Percentiles rank a stretch among this genome's conserved stretches.
These are phyloP conservation scores for Aspergillus proliferans DNA, from an alignment of 2,329 filamentous ascomycete species.

Conservation along the genomic window DNA sequence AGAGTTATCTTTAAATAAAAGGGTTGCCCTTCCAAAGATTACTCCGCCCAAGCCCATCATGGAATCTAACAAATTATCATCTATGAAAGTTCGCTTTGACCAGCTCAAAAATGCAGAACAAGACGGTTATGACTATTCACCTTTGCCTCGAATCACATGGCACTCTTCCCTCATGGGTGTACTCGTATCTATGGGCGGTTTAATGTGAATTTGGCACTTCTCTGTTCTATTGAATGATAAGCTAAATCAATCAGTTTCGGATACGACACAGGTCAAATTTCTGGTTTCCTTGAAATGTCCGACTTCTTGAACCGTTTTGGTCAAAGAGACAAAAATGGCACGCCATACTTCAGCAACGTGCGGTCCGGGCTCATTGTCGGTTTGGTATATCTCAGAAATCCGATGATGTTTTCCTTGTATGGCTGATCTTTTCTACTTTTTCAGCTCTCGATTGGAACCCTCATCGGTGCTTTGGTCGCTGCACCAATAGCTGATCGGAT, in stretches of 20 bases:
- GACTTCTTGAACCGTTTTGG: constrained; percentile 37
- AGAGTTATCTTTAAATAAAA: neutral
- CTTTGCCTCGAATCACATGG: constrained; percentile 22
- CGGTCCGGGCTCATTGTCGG: constrained; percentile 39
- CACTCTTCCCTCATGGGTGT: constrained; percentile 29
- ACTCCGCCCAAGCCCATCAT: neutral
- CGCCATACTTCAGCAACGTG: constrained; percentile 34
- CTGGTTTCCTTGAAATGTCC: constrained; percentile 37
- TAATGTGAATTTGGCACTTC: constrained; percentile 15
- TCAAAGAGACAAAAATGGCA: constrained; percentile 21
- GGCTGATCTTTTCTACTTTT: neutral
- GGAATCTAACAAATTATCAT: neutral
- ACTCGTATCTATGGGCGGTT: constrained; percentile 43
- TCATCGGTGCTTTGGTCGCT: constrained; percentile 37
- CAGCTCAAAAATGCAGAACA: neutral
- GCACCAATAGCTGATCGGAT: constrained; percentile 38
- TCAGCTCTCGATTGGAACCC: constrained; percentile 39
- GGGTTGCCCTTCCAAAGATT: neutral
- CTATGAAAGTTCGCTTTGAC: neutral
- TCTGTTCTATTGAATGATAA: neutral
- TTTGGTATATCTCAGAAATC: constrained; percentile 21
- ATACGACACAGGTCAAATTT: constrained; percentile 41
- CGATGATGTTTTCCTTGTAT: neutral
- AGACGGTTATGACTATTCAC: neutral
- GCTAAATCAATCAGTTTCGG: constrained; percentile 20